Evolutionary conservation across 1,284 basidiomycete species (phyloP).

Genomic region (Leccinum griseonigrum): DNA sequence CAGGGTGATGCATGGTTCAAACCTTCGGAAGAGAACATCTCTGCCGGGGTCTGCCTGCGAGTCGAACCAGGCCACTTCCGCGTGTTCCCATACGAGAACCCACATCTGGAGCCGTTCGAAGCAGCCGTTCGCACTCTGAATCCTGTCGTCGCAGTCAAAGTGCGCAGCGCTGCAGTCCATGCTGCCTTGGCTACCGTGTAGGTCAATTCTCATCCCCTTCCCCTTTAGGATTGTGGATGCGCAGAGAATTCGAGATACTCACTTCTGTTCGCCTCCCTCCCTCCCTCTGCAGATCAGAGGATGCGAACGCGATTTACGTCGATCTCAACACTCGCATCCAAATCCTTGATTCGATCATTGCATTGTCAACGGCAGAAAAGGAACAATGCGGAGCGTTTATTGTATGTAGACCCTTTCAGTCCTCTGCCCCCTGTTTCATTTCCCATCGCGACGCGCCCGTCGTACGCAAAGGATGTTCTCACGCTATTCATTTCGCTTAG

Average conservation of each 20-base stretch:
- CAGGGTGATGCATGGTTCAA: conserved; percentile 58
- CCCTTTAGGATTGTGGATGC: background rate
- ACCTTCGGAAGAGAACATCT: conserved; percentile 44
- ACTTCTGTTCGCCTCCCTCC: background rate
- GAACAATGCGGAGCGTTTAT: conserved; percentile 87
- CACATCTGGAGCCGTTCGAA: conserved; percentile 65
- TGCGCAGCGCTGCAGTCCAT: conserved; percentile 75
- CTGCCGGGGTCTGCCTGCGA: conserved; percentile 63
- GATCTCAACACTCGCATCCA: conserved; percentile 72
- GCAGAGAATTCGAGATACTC: background rate
- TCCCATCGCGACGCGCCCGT: background rate
- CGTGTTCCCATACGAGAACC: conserved; percentile 73
- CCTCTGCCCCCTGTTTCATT: background rate
- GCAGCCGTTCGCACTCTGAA: conserved; percentile 70
- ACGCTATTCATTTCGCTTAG: conserved; percentile 33
- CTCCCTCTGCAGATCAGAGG: conserved; percentile 35
- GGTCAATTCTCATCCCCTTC: conserved; percentile 29
- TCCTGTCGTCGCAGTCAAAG: conserved; percentile 78
- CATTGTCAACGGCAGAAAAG: conserved; percentile 73
- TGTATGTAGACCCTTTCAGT: conserved; percentile 34
- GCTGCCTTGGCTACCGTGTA: conserved; percentile 65
- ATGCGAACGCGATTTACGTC: conserved; percentile 56
- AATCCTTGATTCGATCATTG: conserved; percentile 63
- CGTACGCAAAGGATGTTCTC: conserved; percentile 25
- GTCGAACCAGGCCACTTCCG: conserved; percentile 61